Conservation (phyloP, 495 filamentous ascomycete species). For the Penicillium paradoxum region DNA sequence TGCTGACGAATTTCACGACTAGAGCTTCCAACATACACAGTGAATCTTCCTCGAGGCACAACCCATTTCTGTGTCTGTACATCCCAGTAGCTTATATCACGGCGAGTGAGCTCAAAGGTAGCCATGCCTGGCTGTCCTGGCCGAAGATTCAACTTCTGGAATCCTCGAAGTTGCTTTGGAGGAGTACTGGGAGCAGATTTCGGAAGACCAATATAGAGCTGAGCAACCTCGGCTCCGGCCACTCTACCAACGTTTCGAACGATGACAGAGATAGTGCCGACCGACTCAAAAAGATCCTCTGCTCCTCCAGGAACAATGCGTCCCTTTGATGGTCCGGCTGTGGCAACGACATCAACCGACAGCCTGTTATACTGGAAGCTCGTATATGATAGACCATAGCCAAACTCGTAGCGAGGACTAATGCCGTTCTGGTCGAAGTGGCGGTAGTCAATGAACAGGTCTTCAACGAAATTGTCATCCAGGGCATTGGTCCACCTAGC, state of each 20-base stretch:
- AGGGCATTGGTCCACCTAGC: slow-evolving; percentile 47
- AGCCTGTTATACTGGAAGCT: slow-evolving; percentile 53
- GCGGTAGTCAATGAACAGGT: slow-evolving; percentile 63
- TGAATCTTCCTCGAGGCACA: slow-evolving; percentile 43
- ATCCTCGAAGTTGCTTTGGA: slow-evolving; percentile 50
- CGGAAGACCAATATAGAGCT: slow-evolving; percentile 63
- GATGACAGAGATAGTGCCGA: slow-evolving; percentile 42
- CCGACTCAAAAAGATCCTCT: slow-evolving; percentile 51
- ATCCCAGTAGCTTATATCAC: slow-evolving; percentile 67
- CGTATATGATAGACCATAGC: slow-evolving; percentile 63
- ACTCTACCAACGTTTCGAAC: slow-evolving; percentile 50
- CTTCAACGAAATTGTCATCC: slow-evolving; percentile 59
- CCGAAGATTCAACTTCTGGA: slow-evolving; percentile 51
- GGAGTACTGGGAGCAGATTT: slow-evolving; percentile 18
- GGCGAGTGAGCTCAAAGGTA: slow-evolving; percentile 51
- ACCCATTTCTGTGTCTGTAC: slow-evolving; percentile 57
- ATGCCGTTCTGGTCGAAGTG: slow-evolving; percentile 60
- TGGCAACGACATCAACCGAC: slow-evolving; percentile 23
- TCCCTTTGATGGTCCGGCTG: slow-evolving; percentile 32
- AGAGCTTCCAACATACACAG: slow-evolving; percentile 56
- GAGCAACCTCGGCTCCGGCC: slow-evolving; percentile 52
- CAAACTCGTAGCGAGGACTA: slow-evolving; percentile 60
- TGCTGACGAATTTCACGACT: slow-evolving; percentile 22
- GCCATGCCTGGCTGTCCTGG: slow-evolving; percentile 40
- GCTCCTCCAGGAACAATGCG: slow-evolving; percentile 51